phyloP scores from a whole-genome alignment of 768 basidiomycete species.

The Clavaria fumosa region DNA sequence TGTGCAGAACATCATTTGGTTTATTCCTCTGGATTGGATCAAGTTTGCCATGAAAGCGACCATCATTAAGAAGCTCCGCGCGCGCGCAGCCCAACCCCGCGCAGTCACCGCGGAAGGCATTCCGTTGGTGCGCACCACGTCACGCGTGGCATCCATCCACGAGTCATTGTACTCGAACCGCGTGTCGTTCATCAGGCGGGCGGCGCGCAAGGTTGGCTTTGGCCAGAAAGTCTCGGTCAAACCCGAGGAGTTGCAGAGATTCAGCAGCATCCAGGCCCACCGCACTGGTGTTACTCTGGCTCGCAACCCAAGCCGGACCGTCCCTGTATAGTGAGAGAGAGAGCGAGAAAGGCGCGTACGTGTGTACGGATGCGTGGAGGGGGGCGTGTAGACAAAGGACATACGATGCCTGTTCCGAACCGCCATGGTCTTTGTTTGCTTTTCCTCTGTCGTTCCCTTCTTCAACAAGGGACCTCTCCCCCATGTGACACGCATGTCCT shows the following conservation, averaged over 20 bases:
- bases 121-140: constrained; percentile 74
- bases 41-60: constrained; percentile 96
- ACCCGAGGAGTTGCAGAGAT: constrained; percentile 73
- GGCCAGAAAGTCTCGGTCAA: constrained; percentile 66
- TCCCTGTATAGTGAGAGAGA: constrained; percentile 9
- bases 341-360: no score
- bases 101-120: constrained; percentile 34
- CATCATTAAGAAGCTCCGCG: constrained; percentile 71
- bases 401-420: background rate
- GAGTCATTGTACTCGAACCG: constrained; percentile 92
- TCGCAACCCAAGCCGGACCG: constrained; percentile 56
- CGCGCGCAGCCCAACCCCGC: constrained; percentile 35
- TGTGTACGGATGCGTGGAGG: background rate
- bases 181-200: constrained; percentile 83
- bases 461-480: no score
- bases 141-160: constrained; percentile 79
- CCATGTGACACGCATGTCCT: no score
- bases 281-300: constrained; percentile 65
- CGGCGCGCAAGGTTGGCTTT: constrained; percentile 79
- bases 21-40: constrained; percentile 87
- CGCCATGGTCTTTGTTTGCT: background rate
- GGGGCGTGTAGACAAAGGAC: background rate
- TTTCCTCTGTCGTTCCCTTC: background rate
- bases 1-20: constrained; percentile 83
- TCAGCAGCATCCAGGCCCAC: constrained; percentile 75